phyloP scores from a whole-genome alignment of 805 yeast genomes.

The Tanozyma kutaoensis region DNA sequence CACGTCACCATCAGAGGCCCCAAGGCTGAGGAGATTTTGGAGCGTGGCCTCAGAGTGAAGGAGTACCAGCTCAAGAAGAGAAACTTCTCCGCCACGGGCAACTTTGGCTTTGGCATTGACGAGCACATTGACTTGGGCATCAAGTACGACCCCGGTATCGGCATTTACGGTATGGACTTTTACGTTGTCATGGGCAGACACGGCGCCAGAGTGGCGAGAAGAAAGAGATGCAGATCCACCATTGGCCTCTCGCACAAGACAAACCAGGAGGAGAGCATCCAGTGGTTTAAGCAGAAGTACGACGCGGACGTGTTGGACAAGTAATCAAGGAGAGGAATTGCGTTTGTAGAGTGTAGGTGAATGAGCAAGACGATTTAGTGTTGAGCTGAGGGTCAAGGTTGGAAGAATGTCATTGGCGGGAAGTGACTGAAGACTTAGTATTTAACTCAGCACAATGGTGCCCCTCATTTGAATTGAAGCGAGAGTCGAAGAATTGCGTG shows the following conservation, averaged over 20 bases:
- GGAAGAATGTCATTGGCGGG: too few relatives aligned
- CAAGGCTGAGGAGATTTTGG: conserved; percentile 95
- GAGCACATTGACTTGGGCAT: conserved; percentile 99
- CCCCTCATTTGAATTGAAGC: too few relatives aligned
- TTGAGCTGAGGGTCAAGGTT: too few relatives aligned
- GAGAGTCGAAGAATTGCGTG: too few relatives aligned
- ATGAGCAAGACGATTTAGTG: too few relatives aligned
- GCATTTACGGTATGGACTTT: conserved; percentile 99
- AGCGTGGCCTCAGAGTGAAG: conserved; percentile 99
- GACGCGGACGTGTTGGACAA: conserved; percentile 95
- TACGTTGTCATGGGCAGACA: conserved; percentile 99
- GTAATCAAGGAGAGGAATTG: too few relatives aligned
- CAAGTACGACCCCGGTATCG: conserved; percentile 99
- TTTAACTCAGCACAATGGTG: too few relatives aligned
- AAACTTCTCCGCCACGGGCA: conserved; percentile 98
- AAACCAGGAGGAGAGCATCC: conserved; percentile 84
- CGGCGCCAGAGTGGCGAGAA: conserved; percentile 97
- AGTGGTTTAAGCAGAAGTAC: conserved; percentile 99
- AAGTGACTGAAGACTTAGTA: too few relatives aligned
- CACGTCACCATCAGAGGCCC: conserved; percentile 99
- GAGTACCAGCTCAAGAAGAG: conserved; percentile 91
- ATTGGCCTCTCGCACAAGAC: conserved; percentile 92
- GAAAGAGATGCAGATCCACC: conserved; percentile 85
- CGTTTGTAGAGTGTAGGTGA: too few relatives aligned
- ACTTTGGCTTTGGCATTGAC: conserved; percentile 99